Evolutionary conservation across 2,329 filamentous ascomycete species (phyloP).

Genomic region (Clonostachys byssicola): DNA sequence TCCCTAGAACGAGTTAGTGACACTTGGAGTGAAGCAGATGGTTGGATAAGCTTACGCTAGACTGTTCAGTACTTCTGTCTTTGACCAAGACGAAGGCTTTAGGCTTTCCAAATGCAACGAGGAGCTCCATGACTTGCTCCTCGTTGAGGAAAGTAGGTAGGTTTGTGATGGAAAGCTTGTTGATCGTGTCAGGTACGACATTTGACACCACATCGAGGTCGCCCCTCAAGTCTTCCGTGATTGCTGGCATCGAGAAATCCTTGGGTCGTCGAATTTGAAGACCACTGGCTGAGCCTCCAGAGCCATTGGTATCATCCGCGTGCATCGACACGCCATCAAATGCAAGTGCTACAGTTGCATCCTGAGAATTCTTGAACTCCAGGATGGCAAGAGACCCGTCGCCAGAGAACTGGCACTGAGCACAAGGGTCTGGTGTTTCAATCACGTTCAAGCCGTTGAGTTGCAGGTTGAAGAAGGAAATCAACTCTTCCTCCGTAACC

Average conservation of each 20-base stretch:
- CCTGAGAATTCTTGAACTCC: constrained; percentile 83
- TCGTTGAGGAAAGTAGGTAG: constrained; percentile 85
- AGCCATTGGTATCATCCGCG: constrained; percentile 53
- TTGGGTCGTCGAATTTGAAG: constrained; percentile 83
- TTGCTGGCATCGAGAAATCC: constrained; percentile 90
- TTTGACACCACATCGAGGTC: constrained; percentile 75
- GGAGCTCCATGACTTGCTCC: constrained; percentile 85
- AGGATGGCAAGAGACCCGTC: constrained; percentile 79
- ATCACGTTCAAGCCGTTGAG: constrained; percentile 95
- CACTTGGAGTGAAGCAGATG: no score
- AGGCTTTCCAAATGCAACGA: constrained; percentile 87
- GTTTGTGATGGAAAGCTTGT: constrained; percentile 92
- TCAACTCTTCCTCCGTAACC: constrained; percentile 70
- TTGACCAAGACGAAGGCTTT: constrained; percentile 91
- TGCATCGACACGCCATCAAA: constrained; percentile 89
- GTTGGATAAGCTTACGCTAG: constrained; percentile 60
- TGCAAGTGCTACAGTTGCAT: constrained; percentile 87
- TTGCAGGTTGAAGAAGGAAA: constrained; percentile 91
- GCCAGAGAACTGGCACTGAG: constrained; percentile 75
- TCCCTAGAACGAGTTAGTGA: constrained; percentile 52
- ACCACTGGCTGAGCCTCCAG: constrained; percentile 38
- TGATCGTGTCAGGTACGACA: constrained; percentile 83
- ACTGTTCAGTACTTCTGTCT: constrained; percentile 80
- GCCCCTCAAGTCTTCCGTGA: constrained; percentile 67
- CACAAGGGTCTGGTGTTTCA: constrained; percentile 77